Conservation (phyloP, 1,139 yeast genomes). For the Yamadazyma sp. region DNA sequence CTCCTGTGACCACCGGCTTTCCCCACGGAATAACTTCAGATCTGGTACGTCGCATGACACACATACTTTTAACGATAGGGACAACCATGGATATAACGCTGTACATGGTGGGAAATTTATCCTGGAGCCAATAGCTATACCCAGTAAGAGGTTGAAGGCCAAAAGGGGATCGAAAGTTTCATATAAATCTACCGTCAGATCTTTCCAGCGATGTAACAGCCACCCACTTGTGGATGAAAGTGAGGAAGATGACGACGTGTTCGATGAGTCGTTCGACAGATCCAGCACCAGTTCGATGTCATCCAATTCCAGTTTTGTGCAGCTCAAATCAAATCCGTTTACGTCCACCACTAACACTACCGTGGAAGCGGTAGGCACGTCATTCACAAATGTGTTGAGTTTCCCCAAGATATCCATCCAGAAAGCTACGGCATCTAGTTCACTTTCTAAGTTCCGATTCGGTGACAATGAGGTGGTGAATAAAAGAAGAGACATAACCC, state of each 20-base stretch:
- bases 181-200: not conserved
- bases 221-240: constrained; percentile 12
- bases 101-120: not conserved
- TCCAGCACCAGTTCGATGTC: constrained; percentile 3
- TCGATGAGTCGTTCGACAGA: constrained; percentile 14
- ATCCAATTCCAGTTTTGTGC: constrained; percentile 4
- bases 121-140: not conserved
- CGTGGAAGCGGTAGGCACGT: not conserved
- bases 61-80: no score
- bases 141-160: not conserved
- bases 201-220: constrained; percentile 4
- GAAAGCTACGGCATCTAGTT: not conserved
- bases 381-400: constrained; percentile 1
- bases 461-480: not conserved
- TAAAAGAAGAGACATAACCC: no score
- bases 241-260: constrained; percentile 13
- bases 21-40: no score
- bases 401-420: constrained; percentile 2
- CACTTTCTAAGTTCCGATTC: not conserved
- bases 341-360: constrained; percentile 3
- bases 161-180: not conserved
- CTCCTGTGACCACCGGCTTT: no score
- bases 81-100: not conserved
- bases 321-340: constrained; percentile 3
- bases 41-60: no score